A percentile compares a stretch with the other conserved stretches of the same genome.
phyloP scores from a whole-genome alignment of 2,329 filamentous ascomycete species.

The Rhynchosporium graminicola region DNA sequence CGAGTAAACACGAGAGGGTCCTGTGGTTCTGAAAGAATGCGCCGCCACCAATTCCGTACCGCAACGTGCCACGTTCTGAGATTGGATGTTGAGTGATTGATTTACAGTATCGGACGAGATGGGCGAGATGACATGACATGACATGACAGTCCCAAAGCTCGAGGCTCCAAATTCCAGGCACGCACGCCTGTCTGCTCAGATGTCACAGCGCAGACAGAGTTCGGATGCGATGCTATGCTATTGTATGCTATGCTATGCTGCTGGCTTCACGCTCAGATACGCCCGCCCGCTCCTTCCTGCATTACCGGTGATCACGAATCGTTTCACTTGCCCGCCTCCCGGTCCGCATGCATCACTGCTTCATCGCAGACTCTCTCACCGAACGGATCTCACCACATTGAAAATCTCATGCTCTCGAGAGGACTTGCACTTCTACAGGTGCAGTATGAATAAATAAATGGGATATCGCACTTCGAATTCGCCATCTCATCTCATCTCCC shows the following conservation, averaged over 20 bases:
- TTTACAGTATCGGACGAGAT: too few species aligned
- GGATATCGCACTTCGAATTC: too few species aligned
- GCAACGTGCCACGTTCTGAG: too few species aligned
- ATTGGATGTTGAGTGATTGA: too few species aligned
- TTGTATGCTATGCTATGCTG: not conserved
- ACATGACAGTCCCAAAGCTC: too few species aligned
- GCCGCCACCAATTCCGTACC: too few species aligned
- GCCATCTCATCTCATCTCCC: too few species aligned
- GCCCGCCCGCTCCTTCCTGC: not conserved
- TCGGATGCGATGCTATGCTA: not conserved
- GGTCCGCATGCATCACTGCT: not conserved
- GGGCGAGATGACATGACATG: not conserved
- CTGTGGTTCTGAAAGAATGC: not conserved
- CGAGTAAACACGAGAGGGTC: constrained; percentile 21
- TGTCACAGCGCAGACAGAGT: not conserved
- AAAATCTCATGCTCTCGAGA: too few species aligned
- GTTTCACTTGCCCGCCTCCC: not conserved
- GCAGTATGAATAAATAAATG: too few species aligned
- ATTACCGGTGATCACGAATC: not conserved
- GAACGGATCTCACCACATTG: not conserved
- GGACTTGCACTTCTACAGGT: too few species aligned
- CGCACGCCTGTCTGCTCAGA: too few species aligned
- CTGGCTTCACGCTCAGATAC: not conserved
- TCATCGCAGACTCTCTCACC: not conserved
- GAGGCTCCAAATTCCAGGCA: too few species aligned